These are phyloP conservation scores for Yamadazyma phyllophila DNA, from an alignment of 805 yeast species.

Conservation along the genomic window DNA sequence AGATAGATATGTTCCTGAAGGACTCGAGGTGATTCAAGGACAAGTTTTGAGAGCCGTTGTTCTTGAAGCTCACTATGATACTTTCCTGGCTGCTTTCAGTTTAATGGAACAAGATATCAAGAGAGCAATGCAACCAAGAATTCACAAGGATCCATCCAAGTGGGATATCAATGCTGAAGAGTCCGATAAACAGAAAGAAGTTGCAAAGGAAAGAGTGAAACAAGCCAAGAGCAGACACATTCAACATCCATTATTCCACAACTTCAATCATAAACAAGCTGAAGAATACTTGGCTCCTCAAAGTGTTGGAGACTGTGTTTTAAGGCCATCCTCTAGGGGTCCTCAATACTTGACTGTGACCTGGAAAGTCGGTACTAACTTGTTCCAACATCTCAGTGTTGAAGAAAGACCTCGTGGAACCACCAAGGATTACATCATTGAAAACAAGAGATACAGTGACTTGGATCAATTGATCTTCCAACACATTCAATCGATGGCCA, in stretches of 20 bases:
- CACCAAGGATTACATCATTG: slow-evolving; percentile 63
- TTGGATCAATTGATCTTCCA: slow-evolving; percentile 89
- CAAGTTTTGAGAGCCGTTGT: slow-evolving; percentile 88
- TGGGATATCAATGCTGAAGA: slow-evolving; percentile 83
- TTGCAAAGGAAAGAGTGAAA: slow-evolving; percentile 60
- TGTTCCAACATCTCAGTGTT: slow-evolving; percentile 89
- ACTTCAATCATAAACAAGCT: slow-evolving; percentile 82
- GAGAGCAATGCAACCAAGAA: slow-evolving; percentile 47
- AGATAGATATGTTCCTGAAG: slow-evolving; percentile 46
- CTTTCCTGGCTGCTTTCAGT: slow-evolving; percentile 71
- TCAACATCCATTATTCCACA: slow-evolving; percentile 88
- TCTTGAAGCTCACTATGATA: slow-evolving; percentile 65
- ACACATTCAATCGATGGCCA: slow-evolving; percentile 80
- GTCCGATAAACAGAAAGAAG: slow-evolving; percentile 57
- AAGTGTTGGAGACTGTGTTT: slow-evolving; percentile 87
- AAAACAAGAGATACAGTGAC: slow-evolving; percentile 70
- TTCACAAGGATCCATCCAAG: slow-evolving; percentile 54
- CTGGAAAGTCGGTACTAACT: slow-evolving; percentile 90
- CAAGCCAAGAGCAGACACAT: slow-evolving; percentile 72
- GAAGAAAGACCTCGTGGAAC: slow-evolving; percentile 68
- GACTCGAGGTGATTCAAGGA: slow-evolving; percentile 48
- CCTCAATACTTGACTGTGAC: slow-evolving; percentile 85
- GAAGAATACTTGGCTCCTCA: slow-evolving; percentile 89
- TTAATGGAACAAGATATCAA: slow-evolving; percentile 64
- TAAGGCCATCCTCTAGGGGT: slow-evolving; percentile 93